Evolutionary conservation across 2,329 filamentous ascomycete species (phyloP), one percentile per base, ranked within the genome.

Genomic region (Phialophora verrucosa): DNA sequence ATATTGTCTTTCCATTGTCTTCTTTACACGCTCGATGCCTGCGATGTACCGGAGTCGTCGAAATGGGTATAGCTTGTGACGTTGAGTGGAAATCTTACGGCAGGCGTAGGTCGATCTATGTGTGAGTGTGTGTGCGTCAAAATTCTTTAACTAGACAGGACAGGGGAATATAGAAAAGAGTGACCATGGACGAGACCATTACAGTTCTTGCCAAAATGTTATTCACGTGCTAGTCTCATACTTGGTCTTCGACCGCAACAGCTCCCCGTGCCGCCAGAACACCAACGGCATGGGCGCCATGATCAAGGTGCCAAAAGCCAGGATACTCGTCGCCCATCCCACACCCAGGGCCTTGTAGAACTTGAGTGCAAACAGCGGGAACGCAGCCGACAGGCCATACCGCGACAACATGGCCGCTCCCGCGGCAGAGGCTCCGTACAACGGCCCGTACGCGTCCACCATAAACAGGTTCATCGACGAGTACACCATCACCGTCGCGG

Each of bases 291-390:
- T 77, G 0, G 78, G 76, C 31, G 75, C 74, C 75, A 80, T 75
- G 1, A 70, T 67, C 2, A 78, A 42, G n/a, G 74, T 73, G 25
- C 77, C 60, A 59, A 78, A 78, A 0, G 75, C 80, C 56, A 81
- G 65, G 7, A 81, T 49, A 49, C 74, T 78, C 4, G 77, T 80
- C 3, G 79, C 79, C 79, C 79, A 81, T 0, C 74, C 75, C 0
- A 79, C 77, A 0, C 80, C 80, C 2, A 82, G 67, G 1, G 69
- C 73, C 29, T 75, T 67, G 70, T 78, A 81, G 75, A 81, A 79
- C 32, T 73, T 76, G 10, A 77, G 71, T 1, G 76, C 75, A 60
- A 82, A 81, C 6, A 81, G 67, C 12, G 78, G 78, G 61, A 80
- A 80, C 2, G 74, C 76, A 11, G 75, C 72, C 0, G 70, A 72